Evolutionary conservation across 179 eudicot genomes (phyloP), one percentile per base, ranked within the genome.

Genomic region (Heliamphora pulchella): DNA sequence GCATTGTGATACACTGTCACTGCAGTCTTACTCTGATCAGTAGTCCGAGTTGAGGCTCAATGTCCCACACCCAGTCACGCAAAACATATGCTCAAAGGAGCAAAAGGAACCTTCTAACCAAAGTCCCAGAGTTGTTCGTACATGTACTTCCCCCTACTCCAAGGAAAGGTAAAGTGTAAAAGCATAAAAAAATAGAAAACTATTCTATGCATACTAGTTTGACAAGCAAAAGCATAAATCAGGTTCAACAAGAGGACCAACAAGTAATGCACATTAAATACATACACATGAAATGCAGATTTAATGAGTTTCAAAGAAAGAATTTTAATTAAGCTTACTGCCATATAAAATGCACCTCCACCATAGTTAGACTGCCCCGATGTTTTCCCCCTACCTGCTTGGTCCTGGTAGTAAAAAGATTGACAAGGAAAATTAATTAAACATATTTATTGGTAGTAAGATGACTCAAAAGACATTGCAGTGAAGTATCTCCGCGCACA

Each of bases 321-420:
- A n/a, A n/a, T n/a, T n/a, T n/a, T n/a, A n/a, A n/a, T n/a, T n/a
- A n/a, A 50, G 22, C 91, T 82, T 81, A 89, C 91, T 46, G 89
- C 76, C 86, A 84, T 86, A 82, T 84, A 90, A 86, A 90, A 89
- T 79, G 93, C 89, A 82, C 90, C 90, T 46, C 88, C 89, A 79
- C 85, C 85, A 76, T 81, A 87, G 66, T 82, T 86, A 59, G 91
- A 83, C 79, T 86, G 88, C 70, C 84, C 78, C 62, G 85, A 73
- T 51, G 82, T 83, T 83, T 79, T 89, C 58, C 82, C 87, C 69
- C 77, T 86, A 43, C 74, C 77, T 66, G 68, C 80, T 82, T 87
- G 86, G 43, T 86, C 89, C 93, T 88, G 80, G 53, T 61, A n/a
- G 55, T 79, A 39, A 0, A 57, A 63, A 65, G 22, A 65, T 65